Evolutionary conservation across 2,329 filamentous ascomycete genomes (phyloP).

Genomic region (Purpureocillium takamizusanense): DNA sequence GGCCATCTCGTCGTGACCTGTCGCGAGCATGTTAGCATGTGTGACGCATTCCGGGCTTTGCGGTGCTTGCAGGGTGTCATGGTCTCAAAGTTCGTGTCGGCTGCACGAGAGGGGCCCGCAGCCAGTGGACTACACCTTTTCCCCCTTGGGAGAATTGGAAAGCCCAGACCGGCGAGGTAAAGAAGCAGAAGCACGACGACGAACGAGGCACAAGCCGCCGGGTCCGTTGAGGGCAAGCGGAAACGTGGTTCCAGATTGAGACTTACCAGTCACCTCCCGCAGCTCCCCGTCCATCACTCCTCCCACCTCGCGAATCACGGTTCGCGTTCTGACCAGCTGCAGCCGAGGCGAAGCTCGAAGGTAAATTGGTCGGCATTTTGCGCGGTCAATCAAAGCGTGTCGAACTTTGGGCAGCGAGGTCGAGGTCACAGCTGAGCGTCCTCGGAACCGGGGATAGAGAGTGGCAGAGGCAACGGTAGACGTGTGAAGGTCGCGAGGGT

Average conservation of each 20-base stretch:
- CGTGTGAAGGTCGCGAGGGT: background rate
- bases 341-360: constrained; percentile 77
- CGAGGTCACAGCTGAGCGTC: background rate
- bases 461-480: background rate
- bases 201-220: too few relatives aligned
- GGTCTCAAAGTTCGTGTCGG: too few relatives aligned
- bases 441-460: background rate
- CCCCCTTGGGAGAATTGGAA: too few relatives aligned
- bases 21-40: background rate
- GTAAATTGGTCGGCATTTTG: constrained; percentile 63
- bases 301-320: constrained; percentile 50
- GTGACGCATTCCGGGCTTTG: background rate
- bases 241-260: constrained; percentile 2
- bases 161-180: background rate
- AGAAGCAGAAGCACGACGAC: background rate
- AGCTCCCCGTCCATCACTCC: constrained; percentile 45
- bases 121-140: too few relatives aligned
- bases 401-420: background rate
- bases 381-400: constrained; percentile 5
- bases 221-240: too few relatives aligned
- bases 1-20: constrained; percentile 51
- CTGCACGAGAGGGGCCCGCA: too few relatives aligned
- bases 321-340: constrained; percentile 64
- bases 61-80: too few relatives aligned
- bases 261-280: constrained; percentile 67